A percentile compares a stretch with the other conserved stretches of the same genome.
Conservation (phyloP, 139 green algal genomes). For the Coelastrella sp. region DNA sequence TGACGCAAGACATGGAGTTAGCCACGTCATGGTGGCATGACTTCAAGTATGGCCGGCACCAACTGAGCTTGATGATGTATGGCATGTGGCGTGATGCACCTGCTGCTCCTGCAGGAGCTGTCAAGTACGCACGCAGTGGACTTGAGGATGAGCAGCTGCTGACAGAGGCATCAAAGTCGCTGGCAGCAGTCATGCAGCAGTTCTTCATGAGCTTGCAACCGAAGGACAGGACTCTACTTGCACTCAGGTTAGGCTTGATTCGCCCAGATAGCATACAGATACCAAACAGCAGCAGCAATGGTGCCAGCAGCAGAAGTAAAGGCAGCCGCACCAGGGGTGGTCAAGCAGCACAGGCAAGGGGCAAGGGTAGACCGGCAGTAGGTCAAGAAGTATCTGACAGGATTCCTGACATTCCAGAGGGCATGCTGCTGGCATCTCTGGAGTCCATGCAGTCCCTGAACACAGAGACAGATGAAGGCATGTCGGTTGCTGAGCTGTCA, state of each 20-base stretch:
- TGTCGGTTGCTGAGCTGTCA: neutral
- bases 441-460: neutral
- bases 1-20: neutral
- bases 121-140: neutral
- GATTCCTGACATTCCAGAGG: neutral
- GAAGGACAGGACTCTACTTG: neutral
- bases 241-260: neutral
- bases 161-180: neutral
- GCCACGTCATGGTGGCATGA: neutral
- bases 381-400: neutral
- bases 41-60: neutral
- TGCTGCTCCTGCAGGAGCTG: constrained; percentile 11
- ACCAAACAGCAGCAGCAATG: neutral
- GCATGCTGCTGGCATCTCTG: neutral
- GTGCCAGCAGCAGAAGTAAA: neutral
- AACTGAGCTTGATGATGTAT: neutral
- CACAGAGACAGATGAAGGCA: neutral
- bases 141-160: neutral
- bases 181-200: constrained; percentile 9
- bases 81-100: neutral
- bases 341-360: neutral
- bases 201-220: neutral
- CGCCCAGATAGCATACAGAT: neutral
- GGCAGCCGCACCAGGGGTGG: neutral
- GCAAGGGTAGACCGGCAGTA: neutral